Evolutionary conservation across 257 asterid genomes (phyloP).

Genomic region (Solanum habrochaites): DNA sequence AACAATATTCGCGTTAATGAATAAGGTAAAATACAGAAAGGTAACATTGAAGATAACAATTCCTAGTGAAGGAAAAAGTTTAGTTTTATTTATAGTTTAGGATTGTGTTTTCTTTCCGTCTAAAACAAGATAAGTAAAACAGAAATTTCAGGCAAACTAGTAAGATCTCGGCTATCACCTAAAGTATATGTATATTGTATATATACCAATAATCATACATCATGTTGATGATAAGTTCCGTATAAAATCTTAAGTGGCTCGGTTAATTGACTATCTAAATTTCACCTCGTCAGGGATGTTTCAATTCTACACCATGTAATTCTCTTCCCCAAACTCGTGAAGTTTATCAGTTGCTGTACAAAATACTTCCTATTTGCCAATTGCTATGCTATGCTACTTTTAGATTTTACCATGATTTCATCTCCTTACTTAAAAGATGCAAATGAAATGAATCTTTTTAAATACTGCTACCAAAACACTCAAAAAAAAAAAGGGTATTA

Average conservation of each 20-base stretch:
- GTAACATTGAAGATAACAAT: neutral
- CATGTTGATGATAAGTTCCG: neutral
- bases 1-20: neutral
- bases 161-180: neutral
- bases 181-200: neutral
- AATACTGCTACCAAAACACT: too few relatives aligned
- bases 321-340: neutral
- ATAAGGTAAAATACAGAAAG: neutral
- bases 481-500: too few relatives aligned
- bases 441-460: neutral
- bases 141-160: neutral
- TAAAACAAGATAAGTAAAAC: neutral
- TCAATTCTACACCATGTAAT: too few relatives aligned
- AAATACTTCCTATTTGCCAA: neutral
- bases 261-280: neutral
- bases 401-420: neutral
- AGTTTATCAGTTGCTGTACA: neutral
- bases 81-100: neutral
- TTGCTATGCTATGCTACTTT: neutral
- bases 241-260: neutral
- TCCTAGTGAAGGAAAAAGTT: neutral
- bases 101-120: neutral
- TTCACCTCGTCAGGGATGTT: neutral
- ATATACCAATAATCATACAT: neutral
- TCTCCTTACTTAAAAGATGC: neutral